These are phyloP conservation scores for Entomortierella lignicola DNA, from an alignment of 192 early-diverging fungal species.

Conservation along the genomic window DNA sequence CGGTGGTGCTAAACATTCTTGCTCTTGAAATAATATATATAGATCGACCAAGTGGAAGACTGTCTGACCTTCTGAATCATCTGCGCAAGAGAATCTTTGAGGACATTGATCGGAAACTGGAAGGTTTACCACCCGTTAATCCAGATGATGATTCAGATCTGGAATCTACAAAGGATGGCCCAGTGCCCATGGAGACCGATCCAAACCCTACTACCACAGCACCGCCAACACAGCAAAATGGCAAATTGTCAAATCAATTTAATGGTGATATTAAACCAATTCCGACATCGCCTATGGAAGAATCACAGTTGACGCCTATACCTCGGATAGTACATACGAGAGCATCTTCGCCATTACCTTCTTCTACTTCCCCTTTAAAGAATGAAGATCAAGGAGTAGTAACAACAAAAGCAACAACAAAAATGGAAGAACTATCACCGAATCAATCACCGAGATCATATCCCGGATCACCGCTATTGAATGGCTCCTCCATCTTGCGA, in stretches of 20 bases:
- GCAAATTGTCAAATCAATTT: neutral
- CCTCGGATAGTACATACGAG: neutral
- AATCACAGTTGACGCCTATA: neutral
- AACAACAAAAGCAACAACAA: neutral
- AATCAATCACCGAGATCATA: neutral
- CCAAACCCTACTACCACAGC: neutral
- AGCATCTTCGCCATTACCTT: neutral
- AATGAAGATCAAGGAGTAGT: neutral
- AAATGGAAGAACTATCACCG: neutral
- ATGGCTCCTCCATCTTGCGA: neutral
- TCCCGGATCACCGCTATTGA: constrained; percentile 21
- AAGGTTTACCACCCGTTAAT: constrained; percentile 5
- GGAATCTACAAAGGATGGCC: constrained; percentile 4
- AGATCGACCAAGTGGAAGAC: constrained; percentile 17
- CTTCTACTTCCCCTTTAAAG: no score
- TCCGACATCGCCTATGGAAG: neutral
- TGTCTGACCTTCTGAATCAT: constrained; percentile 26
- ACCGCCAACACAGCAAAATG: neutral
- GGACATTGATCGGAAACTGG: constrained; percentile 33
- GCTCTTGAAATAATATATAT: no score
- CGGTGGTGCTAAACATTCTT: neutral
- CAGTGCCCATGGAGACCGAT: neutral
- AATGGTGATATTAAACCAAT: constrained; percentile 2
- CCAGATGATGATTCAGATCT: constrained; percentile 13
- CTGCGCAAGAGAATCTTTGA: constrained; percentile 26